These are phyloP conservation scores for Ailanthus altissimus DNA, from an alignment of 345 rosid genomes.

Conservation along the genomic window DNA sequence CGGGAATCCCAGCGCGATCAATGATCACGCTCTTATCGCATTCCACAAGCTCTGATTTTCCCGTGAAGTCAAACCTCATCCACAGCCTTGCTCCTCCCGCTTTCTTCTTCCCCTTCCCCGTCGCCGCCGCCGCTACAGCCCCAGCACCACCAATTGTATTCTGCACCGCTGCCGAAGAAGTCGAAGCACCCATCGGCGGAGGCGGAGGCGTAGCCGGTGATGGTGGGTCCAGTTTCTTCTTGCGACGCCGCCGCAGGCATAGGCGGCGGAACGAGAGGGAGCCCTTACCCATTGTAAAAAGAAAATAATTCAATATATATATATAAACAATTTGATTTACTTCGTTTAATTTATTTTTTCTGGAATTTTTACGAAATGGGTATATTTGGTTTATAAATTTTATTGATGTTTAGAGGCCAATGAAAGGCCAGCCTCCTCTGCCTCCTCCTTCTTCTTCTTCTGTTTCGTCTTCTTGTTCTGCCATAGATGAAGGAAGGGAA, in stretches of 20 bases:
- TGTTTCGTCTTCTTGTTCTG: constrained; percentile 12
- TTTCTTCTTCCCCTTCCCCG: constrained; percentile 81
- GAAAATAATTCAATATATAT: neutral
- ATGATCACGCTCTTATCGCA: constrained; percentile 81
- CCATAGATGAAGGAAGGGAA: constrained; percentile 23
- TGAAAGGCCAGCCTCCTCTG: neutral
- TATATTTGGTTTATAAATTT: neutral
- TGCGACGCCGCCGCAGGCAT: constrained; percentile 43
- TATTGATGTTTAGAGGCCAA: neutral
- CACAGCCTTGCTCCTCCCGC: constrained; percentile 83
- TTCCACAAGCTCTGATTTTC: constrained; percentile 76
- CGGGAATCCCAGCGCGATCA: constrained; percentile 71
- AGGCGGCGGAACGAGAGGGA: constrained; percentile 48
- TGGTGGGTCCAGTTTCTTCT: constrained; percentile 36
- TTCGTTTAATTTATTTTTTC: neutral
- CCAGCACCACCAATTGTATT: constrained; percentile 17
- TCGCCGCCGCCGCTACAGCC: constrained; percentile 31
- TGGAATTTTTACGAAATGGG: neutral
- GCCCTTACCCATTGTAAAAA: constrained; percentile 49
- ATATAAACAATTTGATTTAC: neutral
- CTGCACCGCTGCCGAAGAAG: constrained; percentile 35
- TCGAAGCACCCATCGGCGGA: neutral
- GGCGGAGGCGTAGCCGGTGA: constrained; percentile 7
- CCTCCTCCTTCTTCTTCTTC: neutral
- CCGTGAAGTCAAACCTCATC: constrained; percentile 86